These are phyloP conservation scores for Phytophthora cryptogea DNA, from an alignment of 352 stramenopile species.

Conservation along the genomic window DNA sequence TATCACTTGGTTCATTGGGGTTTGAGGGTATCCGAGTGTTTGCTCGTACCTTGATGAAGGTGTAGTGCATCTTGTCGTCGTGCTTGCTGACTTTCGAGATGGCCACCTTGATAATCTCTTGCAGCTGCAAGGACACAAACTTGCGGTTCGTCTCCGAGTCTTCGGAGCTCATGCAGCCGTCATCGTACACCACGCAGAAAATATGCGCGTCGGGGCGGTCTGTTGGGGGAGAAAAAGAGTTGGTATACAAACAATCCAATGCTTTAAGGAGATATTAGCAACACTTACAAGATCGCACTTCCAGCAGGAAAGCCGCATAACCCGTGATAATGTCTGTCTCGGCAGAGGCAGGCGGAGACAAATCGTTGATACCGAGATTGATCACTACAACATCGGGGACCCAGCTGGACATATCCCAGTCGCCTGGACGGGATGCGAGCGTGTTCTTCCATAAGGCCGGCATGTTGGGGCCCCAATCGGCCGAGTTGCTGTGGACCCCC, in stretches of 20 bases:
- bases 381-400: constrained; percentile 84
- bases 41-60: constrained; percentile 67
- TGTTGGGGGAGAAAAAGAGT: constrained; percentile 13
- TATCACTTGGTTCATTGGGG: background rate
- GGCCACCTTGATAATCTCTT: constrained; percentile 87
- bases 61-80: constrained; percentile 84
- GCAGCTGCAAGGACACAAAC: constrained; percentile 76
- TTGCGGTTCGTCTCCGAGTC: constrained; percentile 76
- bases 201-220: constrained; percentile 83
- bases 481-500: constrained; percentile 84
- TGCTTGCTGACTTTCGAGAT: constrained; percentile 80
- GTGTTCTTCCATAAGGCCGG: constrained; percentile 82
- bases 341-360: constrained; percentile 81
- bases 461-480: constrained; percentile 86
- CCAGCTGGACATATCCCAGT: constrained; percentile 82
- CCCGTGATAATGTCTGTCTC: constrained; percentile 84
- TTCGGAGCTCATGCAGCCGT: constrained; percentile 82
- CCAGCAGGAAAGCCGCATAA: constrained; percentile 70
- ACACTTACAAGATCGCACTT: constrained; percentile 78
- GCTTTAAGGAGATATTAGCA: background rate
- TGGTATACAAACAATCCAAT: background rate
- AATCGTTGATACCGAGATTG: constrained; percentile 83
- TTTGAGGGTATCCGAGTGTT: background rate
- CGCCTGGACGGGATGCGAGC: constrained; percentile 69
- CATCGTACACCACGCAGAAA: constrained; percentile 86